A percentile compares a stretch with the other conserved stretches of the same genome.
phyloP scores from a whole-genome alignment of 306 rosid species.

The Prosopis cineraria region DNA sequence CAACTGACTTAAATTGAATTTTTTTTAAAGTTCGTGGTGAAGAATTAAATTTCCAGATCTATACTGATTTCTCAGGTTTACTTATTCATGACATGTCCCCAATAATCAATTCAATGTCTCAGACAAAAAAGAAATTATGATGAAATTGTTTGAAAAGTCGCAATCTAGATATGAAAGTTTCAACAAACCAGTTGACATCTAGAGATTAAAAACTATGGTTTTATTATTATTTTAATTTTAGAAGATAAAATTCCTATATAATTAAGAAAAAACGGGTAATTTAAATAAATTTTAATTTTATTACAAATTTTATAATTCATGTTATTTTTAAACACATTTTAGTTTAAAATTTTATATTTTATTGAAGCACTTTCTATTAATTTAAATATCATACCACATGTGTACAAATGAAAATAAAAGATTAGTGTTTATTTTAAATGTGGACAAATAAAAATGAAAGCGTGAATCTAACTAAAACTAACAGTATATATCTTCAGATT shows the following conservation, averaged over 20 bases:
- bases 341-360: background rate
- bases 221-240: background rate
- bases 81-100: background rate
- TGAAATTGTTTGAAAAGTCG: background rate
- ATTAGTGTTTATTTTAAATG: too few species aligned
- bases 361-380: background rate
- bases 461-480: too few species aligned
- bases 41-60: background rate
- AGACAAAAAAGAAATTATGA: background rate
- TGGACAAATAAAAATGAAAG: too few species aligned
- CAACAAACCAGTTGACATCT: background rate
- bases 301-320: background rate
- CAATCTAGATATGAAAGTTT: background rate
- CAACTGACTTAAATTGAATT: too few species aligned
- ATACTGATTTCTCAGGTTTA: background rate
- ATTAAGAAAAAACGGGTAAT: background rate
- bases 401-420: background rate
- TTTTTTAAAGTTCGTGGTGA: background rate
- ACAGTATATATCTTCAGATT: too few species aligned
- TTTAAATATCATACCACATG: background rate
- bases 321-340: background rate
- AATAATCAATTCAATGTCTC: background rate
- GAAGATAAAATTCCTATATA: background rate
- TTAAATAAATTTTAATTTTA: background rate
- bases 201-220: background rate